Evolutionary conservation across 2,329 filamentous ascomycete species (phyloP).

Genomic region (Neofusicoccum cordaticola): DNA sequence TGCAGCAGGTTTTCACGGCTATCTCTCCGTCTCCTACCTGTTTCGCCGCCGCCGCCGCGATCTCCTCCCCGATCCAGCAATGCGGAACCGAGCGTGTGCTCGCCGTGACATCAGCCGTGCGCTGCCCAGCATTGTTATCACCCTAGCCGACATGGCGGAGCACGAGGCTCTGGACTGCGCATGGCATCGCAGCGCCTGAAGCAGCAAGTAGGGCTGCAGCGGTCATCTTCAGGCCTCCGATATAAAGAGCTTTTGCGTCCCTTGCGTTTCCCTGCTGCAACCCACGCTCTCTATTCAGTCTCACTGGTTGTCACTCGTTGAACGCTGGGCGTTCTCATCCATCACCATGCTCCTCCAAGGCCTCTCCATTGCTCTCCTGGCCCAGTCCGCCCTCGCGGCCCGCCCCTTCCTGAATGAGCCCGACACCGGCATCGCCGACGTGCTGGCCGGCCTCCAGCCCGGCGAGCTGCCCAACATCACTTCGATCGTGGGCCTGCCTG

Average conservation of each 20-base stretch:
- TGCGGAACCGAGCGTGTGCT: neutral
- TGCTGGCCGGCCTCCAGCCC: constrained; percentile 27
- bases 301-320: neutral
- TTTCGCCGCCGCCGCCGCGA: neutral
- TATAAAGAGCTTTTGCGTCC: neutral
- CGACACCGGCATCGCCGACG: constrained; percentile 34
- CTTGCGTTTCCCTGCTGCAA: neutral
- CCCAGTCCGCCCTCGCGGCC: constrained; percentile 30
- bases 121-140: neutral
- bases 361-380: constrained; percentile 17
- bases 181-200: neutral
- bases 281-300: neutral
- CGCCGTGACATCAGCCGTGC: neutral
- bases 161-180: neutral
- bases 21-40: neutral
- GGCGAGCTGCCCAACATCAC: constrained; percentile 43
- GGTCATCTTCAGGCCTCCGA: neutral
- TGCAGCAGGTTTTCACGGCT: neutral
- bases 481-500: constrained; percentile 49
- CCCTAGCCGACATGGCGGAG: neutral
- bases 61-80: neutral
- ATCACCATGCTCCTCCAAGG: constrained; percentile 6
- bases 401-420: constrained; percentile 35
- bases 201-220: neutral
- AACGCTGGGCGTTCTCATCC: constrained; percentile 1